Evolutionary conservation across 1,284 basidiomycete genomes (phyloP), one percentile per base, ranked within the genome.

Genomic region (Wallemia mellicola): DNA sequence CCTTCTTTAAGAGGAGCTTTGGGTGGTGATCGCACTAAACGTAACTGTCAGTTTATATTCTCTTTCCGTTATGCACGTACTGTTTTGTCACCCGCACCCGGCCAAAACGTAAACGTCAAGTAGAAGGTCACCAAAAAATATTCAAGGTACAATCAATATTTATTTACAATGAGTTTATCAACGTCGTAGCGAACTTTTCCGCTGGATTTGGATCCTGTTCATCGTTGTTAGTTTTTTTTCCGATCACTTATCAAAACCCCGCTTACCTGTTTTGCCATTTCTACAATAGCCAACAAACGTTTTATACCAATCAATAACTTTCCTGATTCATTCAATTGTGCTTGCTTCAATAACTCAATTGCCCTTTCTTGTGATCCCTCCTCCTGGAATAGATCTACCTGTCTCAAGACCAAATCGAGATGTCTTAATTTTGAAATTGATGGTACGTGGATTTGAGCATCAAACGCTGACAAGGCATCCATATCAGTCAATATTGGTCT

Each of bases 221-320:
- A 5, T 11, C 19, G 38, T 11, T 22, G n/a, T 48, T 48, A 48
- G 38, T n/a, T 5, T 17, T 48, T 11, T 5, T n/a, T n/a, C n/a
- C 38, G 17, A 30, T 30, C n/a, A 22, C 38, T 7, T 48, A n/a
- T 5, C n/a, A n/a, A 11, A 3, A 11, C n/a, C 9, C 5, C 38
- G 5, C 38, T 71, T n/a, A 48, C 92, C 72, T 96, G 88, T 66
- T 91, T 76, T 54, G 91, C 86, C 91, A 96, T 96, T 75, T 99
- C 92, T 24, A 91, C 77, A 63, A 87, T 78, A 61, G 82, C 88
- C 66, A 99, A 69, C 67, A 99, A 68, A 72, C 86, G 89, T 78
- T 96, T 96, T 66, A 99, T 80, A 2, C 92, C 94, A 60, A 98
- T 82, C 63, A 82, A 80, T 66, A 91, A 64, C 56, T 73, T 72